Evolutionary conservation across 441 rosid genomes (phyloP).

Genomic region (Isatis lusitanica): DNA sequence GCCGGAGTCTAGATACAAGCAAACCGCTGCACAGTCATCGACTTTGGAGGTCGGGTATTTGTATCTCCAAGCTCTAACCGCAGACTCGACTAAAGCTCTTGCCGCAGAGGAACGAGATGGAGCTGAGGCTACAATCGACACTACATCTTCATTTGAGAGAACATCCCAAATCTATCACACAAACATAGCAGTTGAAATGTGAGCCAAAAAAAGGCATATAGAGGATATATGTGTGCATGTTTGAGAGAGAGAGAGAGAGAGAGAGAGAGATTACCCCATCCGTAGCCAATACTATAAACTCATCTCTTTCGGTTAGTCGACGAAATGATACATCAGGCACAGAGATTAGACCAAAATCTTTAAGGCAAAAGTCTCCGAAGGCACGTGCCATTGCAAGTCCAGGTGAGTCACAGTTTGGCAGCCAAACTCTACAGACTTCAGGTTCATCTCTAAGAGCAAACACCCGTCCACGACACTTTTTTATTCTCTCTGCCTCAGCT

Average conservation of each 20-base stretch:
- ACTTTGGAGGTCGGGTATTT: conserved; percentile 43
- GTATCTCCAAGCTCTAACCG: conserved; percentile 44
- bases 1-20: conserved; percentile 44
- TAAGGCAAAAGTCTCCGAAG: conserved; percentile 51
- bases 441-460: conserved; percentile 46
- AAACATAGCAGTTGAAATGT: neutral
- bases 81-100: conserved; percentile 38
- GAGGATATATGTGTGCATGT: neutral
- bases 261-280: conserved; percentile 42
- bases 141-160: conserved; percentile 40
- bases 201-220: neutral
- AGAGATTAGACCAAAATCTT: conserved; percentile 49
- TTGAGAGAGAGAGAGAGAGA: conserved; percentile 11
- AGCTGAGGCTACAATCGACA: conserved; percentile 39
- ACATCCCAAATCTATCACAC: conserved; percentile 43
- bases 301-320: conserved; percentile 36
- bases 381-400: conserved; percentile 56
- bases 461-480: conserved; percentile 40
- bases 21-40: conserved; percentile 43
- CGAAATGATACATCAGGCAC: conserved; percentile 44
- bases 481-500: conserved; percentile 50
- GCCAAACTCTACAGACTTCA: conserved; percentile 47
- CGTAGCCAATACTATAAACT: conserved; percentile 41
- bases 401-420: conserved; percentile 46
- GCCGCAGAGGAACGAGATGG: conserved; percentile 35